A percentile compares a stretch with the other conserved stretches of the same genome.
These are phyloP conservation scores for Nothophoma quercina DNA, from an alignment of 2,329 filamentous ascomycete genomes.

Conservation along the genomic window DNA sequence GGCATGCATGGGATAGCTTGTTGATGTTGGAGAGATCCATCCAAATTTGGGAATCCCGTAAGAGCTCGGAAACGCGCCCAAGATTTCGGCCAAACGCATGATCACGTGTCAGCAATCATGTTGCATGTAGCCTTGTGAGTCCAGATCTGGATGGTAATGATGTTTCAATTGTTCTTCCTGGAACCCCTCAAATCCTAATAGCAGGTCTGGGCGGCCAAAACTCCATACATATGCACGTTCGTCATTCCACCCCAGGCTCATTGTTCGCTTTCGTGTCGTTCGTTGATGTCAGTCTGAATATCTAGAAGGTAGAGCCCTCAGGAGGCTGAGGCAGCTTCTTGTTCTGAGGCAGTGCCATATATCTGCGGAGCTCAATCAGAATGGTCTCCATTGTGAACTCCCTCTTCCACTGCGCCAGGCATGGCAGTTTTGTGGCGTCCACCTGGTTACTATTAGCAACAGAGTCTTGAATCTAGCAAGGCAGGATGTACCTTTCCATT, in stretches of 20 bases:
- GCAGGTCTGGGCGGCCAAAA: slow-evolving; percentile 28
- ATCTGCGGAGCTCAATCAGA: slow-evolving; percentile 86
- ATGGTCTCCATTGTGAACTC: slow-evolving; percentile 96
- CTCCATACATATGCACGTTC: slow-evolving; percentile 43
- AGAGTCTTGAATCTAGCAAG: no score
- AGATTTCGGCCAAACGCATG: slow-evolving; percentile 21
- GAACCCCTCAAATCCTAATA: slow-evolving; percentile 10
- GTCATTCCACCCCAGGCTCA: slow-evolving; percentile 12
- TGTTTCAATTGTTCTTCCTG: slow-evolving; percentile 22
- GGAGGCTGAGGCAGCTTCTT: slow-evolving; percentile 96
- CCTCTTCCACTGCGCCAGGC: slow-evolving; percentile 87
- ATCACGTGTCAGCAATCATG: slow-evolving; percentile 24
- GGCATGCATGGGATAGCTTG: slow-evolving; percentile 53
- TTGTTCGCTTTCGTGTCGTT: slow-evolving; percentile 13
- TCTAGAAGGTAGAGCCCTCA: slow-evolving; percentile 74
- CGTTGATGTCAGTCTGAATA: not conserved
- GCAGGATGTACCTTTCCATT: slow-evolving; percentile 77
- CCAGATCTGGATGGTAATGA: slow-evolving; percentile 3
- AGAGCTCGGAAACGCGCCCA: slow-evolving; percentile 10
- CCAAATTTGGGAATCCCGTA: no score
- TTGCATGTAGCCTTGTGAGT: not conserved
- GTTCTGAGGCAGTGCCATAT: slow-evolving; percentile 89
- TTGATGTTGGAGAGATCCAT: slow-evolving; percentile 21
- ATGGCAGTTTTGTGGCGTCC: slow-evolving; percentile 82
- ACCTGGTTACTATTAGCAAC: slow-evolving; percentile 62